Conservation (phyloP, 73 alveolate species). For the Stentor coeruleus region DNA sequence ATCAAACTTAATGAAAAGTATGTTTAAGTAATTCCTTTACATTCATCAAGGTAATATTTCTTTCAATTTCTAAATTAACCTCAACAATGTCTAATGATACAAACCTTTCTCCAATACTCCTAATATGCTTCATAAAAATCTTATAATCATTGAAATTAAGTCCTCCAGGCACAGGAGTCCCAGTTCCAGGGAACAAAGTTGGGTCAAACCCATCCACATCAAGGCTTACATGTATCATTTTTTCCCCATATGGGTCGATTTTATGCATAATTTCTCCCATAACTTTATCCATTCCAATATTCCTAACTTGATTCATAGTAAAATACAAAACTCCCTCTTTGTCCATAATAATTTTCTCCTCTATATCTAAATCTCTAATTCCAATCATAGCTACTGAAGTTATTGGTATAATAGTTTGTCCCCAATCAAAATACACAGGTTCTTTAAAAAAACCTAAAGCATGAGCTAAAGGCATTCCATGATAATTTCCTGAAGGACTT, state of each 20-base stretch:
- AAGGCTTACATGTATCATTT: constrained; percentile 24
- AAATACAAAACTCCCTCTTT: neutral
- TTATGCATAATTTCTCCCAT: neutral
- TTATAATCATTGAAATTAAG: constrained; percentile 6
- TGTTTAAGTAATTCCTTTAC: neutral
- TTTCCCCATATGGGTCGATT: constrained; percentile 4
- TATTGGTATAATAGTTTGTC: neutral
- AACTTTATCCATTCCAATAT: neutral
- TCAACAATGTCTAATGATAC: constrained; percentile 23
- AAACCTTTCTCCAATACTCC: neutral
- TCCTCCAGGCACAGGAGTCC: constrained; percentile 27
- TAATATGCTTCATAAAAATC: neutral
- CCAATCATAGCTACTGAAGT: constrained; percentile 13
- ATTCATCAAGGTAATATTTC: neutral
- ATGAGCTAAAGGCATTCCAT: constrained; percentile 40
- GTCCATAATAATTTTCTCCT: constrained; percentile 19
- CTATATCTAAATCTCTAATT: constrained; percentile 26
- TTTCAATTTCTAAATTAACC: constrained; percentile 13
- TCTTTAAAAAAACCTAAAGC: constrained; percentile 16
- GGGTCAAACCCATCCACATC: constrained; percentile 44
- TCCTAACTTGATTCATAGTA: constrained; percentile 17
- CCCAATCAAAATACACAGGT: constrained; percentile 24
- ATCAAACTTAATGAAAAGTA: neutral
- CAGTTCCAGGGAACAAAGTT: constrained; percentile 28
- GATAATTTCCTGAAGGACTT: constrained; percentile 54